Evolutionary conservation across 192 early-diverging fungal genomes (phyloP).

Genomic region (Radiomyces spectabilis): DNA sequence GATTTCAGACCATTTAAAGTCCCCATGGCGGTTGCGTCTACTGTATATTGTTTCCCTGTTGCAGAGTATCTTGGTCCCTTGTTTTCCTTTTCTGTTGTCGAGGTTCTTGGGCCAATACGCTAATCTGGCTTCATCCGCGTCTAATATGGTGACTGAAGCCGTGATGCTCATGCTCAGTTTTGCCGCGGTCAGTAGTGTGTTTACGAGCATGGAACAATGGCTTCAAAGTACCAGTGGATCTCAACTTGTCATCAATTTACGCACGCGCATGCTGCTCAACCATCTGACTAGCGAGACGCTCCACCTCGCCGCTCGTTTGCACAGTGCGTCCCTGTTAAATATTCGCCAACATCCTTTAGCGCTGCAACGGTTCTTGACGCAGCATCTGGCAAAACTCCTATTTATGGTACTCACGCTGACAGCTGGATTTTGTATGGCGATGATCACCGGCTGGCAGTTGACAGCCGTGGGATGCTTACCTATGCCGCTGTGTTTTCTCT

Average conservation of each 20-base stretch:
- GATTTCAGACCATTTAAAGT: background rate
- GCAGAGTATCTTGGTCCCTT: background rate
- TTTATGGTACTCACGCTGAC: no score
- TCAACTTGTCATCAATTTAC: background rate
- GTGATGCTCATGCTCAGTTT: no score
- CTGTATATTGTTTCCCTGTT: background rate
- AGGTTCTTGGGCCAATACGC: background rate
- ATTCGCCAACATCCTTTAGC: no score
- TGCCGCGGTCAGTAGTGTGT: background rate
- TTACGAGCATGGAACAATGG: background rate
- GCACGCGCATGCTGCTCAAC: background rate
- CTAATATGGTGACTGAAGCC: no score
- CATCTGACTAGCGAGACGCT: background rate
- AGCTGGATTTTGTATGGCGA: no score
- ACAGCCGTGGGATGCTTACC: background rate
- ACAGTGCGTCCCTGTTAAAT: no score
- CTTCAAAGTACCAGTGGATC: background rate
- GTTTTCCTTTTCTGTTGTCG: background rate
- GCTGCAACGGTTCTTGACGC: no score
- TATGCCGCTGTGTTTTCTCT: background rate
- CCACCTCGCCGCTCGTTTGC: no score
- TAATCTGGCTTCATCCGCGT: no score
- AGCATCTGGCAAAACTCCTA: no score
- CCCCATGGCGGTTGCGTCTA: background rate
- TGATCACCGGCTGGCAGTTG: no score